These are phyloP conservation scores for Nicotiana rustica DNA, from an alignment of 305 asterid species.

Conservation along the genomic window DNA sequence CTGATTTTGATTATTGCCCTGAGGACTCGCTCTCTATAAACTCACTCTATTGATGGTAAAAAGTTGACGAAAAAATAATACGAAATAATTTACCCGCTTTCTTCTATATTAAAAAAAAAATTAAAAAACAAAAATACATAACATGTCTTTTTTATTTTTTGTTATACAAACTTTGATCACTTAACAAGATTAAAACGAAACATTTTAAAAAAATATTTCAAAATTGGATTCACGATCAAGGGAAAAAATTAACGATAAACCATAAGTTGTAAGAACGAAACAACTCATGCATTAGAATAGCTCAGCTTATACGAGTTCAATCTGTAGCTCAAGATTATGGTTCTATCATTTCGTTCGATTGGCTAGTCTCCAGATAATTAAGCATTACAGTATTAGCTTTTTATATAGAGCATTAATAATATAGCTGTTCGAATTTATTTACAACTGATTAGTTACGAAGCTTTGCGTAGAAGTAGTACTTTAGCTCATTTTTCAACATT, in stretches of 20 bases:
- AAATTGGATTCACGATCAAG: neutral
- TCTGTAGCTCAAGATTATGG: slow-evolving; percentile 2
- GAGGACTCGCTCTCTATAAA: slow-evolving; percentile 30
- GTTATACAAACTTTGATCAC: neutral
- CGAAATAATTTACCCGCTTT: too few species aligned
- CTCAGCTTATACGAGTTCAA: slow-evolving; percentile 16
- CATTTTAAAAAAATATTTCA: neutral
- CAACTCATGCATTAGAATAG: neutral
- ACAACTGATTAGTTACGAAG: neutral
- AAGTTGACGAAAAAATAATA: too few species aligned
- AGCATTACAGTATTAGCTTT: neutral
- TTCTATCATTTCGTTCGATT: slow-evolving; percentile 9
- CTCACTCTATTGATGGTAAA: neutral
- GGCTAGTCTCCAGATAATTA: neutral
- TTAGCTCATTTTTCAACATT: neutral
- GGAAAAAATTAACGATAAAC: neutral
- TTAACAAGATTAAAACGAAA: neutral
- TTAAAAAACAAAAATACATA: too few species aligned
- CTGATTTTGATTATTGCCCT: slow-evolving; percentile 21
- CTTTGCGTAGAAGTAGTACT: neutral
- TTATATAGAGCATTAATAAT: too few species aligned
- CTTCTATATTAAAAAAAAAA: too few species aligned
- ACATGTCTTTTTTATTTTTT: neutral
- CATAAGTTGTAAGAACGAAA: neutral
- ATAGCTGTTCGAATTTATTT: neutral